A percentile compares a stretch with the other conserved stretches of the same genome.
These are phyloP conservation scores for Suhomyces emberorum DNA, from an alignment of 805 yeast species.

Conservation along the genomic window DNA sequence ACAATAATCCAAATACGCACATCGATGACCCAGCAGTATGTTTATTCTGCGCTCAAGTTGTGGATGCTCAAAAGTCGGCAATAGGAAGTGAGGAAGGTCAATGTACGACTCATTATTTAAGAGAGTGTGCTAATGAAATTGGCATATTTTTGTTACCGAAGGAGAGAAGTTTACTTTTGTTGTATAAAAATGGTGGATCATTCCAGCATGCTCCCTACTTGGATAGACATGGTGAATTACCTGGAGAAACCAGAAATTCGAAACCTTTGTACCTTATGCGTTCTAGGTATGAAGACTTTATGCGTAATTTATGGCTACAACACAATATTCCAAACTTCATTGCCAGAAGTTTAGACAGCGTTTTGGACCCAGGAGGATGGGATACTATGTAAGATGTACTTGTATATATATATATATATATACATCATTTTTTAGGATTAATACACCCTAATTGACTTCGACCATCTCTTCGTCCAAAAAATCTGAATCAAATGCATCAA, in stretches of 20 bases:
- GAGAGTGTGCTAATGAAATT: slow-evolving; percentile 59
- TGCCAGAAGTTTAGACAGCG: slow-evolving; percentile 75
- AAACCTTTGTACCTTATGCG: slow-evolving; percentile 67
- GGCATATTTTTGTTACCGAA: slow-evolving; percentile 76
- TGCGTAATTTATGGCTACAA: slow-evolving; percentile 68
- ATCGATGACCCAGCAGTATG: slow-evolving; percentile 82
- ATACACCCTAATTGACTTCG: slow-evolving; percentile 2
- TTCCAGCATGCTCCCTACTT: slow-evolving; percentile 81
- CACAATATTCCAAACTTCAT: slow-evolving; percentile 75
- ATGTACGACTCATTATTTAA: slow-evolving; percentile 67
- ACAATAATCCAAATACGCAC: slow-evolving; percentile 33
- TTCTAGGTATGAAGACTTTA: slow-evolving; percentile 62
- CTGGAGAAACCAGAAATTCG: slow-evolving; percentile 67
- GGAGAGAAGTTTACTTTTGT: slow-evolving; percentile 57
- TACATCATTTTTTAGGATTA: too few relatives aligned
- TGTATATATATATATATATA: too few relatives aligned
- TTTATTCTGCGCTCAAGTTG: slow-evolving; percentile 69
- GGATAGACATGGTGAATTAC: slow-evolving; percentile 83
- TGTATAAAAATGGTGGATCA: slow-evolving; percentile 77
- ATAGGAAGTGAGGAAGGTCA: slow-evolving; percentile 63
- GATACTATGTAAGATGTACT: slow-evolving; percentile 54
- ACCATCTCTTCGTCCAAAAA: slow-evolving; percentile 3
- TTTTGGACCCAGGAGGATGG: slow-evolving; percentile 93
- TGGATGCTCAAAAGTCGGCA: slow-evolving; percentile 63
- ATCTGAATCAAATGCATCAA: too few relatives aligned